These are phyloP conservation scores for Asclepias syriaca DNA, from an alignment of 257 asterid genomes.

Conservation along the genomic window DNA sequence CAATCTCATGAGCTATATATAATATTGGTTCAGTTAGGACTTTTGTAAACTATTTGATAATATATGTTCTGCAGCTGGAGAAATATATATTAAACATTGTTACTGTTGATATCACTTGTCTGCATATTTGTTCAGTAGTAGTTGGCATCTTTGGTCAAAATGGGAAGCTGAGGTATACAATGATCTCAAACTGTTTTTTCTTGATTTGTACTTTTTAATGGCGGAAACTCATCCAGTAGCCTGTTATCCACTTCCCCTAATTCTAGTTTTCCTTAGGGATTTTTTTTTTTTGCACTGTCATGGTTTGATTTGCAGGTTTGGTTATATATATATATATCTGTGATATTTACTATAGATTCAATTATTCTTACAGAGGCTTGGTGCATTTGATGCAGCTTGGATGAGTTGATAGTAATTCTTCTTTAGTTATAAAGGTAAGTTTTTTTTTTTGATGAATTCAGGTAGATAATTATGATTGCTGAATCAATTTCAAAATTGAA, in stretches of 20 bases:
- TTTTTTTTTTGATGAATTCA: background rate
- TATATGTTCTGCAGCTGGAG: background rate
- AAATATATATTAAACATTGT: background rate
- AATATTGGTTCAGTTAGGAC: background rate
- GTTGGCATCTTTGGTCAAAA: constrained; percentile 1
- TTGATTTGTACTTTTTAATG: background rate
- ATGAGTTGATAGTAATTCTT: background rate
- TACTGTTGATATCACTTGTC: background rate
- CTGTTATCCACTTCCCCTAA: background rate
- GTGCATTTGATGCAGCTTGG: background rate
- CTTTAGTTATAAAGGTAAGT: background rate
- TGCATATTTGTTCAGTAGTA: background rate
- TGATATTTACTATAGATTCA: background rate
- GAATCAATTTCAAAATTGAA: background rate
- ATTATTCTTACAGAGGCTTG: constrained; percentile 1
- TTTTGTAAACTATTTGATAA: background rate
- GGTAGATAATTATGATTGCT: background rate
- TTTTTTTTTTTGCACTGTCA: background rate
- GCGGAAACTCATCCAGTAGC: background rate
- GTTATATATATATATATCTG: background rate
- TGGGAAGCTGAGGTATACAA: background rate
- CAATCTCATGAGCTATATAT: background rate
- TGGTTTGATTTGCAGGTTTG: background rate
- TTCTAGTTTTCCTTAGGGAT: background rate
- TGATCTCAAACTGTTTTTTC: background rate